phyloP scores from a whole-genome alignment of 768 basidiomycete genomes.

The Tylopilus plumbeoviolaceoides region DNA sequence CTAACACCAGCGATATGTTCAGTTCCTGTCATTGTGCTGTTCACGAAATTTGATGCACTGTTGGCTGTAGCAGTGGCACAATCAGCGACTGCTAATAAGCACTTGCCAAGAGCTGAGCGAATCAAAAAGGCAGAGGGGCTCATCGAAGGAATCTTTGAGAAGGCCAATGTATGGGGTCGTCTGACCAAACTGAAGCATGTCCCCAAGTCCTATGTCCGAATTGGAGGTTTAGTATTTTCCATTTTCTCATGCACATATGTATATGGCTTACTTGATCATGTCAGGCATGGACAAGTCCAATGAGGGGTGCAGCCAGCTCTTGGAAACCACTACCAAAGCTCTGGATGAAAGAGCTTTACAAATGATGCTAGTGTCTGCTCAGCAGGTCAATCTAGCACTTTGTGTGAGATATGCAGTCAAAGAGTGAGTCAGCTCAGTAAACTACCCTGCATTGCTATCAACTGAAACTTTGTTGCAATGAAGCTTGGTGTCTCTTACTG shows the following conservation, averaged over 20 bases:
- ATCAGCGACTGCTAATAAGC: not conserved
- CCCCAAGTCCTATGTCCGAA: not conserved
- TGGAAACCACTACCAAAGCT: not conserved
- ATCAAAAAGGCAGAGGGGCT: not conserved
- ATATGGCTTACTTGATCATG: too few relatives aligned
- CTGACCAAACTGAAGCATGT: not conserved
- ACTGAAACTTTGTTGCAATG: not conserved
- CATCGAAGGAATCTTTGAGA: not conserved
- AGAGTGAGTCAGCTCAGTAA: not conserved
- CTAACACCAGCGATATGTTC: not conserved
- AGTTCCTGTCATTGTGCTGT: constrained; percentile 9
- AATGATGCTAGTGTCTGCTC: constrained; percentile 1
- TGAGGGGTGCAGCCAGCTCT: not conserved
- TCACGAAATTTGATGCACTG: constrained; percentile 11
- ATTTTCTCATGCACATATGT: not conserved
- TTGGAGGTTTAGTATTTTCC: not conserved
- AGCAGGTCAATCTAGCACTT: constrained; percentile 1
- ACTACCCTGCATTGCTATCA: not conserved
- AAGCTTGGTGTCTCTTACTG: not conserved
- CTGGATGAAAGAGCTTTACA: not conserved
- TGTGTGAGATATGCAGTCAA: constrained; percentile 6
- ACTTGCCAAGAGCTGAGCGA: not conserved
- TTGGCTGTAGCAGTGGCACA: not conserved
- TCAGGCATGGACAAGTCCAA: too few relatives aligned
- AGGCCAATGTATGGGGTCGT: not conserved